Percentiles rank a stretch among this genome's conserved stretches.
These are phyloP conservation scores for Haplosporangium gracile DNA, from an alignment of 192 early-diverging fungal species.

Conservation along the genomic window DNA sequence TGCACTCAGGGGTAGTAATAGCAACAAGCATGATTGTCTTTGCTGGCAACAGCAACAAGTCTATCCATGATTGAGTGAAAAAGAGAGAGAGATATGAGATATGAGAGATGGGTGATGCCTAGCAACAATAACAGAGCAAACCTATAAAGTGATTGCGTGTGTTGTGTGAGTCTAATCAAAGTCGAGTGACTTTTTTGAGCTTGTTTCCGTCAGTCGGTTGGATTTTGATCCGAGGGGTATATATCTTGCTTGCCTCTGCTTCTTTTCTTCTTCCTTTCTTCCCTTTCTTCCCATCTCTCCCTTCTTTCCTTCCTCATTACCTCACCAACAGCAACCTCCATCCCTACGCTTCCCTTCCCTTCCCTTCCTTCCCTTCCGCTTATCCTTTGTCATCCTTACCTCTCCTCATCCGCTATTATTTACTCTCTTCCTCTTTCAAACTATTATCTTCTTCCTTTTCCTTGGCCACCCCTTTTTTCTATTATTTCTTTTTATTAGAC, in stretches of 20 bases:
- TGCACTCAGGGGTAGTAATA: no score
- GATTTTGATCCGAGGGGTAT: background rate
- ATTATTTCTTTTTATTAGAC: background rate
- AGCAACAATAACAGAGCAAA: no score
- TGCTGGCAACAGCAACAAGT: no score
- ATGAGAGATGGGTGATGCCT: no score
- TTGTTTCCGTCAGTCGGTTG: background rate
- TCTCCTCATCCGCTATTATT: constrained; percentile 3
- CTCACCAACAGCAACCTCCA: background rate
- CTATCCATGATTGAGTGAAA: no score
- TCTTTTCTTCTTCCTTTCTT: background rate
- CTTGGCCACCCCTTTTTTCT: background rate
- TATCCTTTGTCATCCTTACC: background rate
- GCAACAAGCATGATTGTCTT: no score
- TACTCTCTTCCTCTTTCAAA: background rate
- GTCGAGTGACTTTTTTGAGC: background rate
- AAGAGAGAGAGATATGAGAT: no score
- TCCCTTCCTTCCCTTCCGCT: background rate
- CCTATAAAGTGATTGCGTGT: no score
- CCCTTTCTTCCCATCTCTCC: background rate
- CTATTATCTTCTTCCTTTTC: background rate
- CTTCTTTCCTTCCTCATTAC: background rate
- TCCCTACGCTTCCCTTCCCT: background rate
- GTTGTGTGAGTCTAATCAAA: background rate
- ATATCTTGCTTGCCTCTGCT: background rate